Evolutionary conservation across 2,329 filamentous ascomycete genomes (phyloP), one percentile per base, ranked within the genome.

Genomic region (Emmonsia crescens): DNA sequence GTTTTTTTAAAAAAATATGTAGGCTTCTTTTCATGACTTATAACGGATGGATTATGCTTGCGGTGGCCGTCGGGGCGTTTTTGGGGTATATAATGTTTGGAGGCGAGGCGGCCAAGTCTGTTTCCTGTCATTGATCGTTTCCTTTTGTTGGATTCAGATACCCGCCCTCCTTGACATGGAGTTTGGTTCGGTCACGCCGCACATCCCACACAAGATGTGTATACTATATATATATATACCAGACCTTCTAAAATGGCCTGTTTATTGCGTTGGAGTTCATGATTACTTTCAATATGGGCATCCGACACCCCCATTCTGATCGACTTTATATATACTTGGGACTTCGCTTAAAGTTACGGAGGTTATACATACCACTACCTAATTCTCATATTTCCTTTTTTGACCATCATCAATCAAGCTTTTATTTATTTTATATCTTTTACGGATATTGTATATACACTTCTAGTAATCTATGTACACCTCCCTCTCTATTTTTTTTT

Each of bases 21-120:
- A 97, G 93, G 94, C 81, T 99, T 64, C 78, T 99, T 27, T 99
- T 99, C 77, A 99, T 99, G 94, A 99, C 94, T n/a, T 99, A 99
- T 78, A 99, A 99, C 71, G 94, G 94, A 61, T 96, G 89, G 87
- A 86, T 99, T 68, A 99, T 99, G 94, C 76, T 96, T 67, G 84
- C 93, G 2, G 92, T 97, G 19, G 89, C 89, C 0, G 79, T 95
- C 10, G 94, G 94, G 19, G 92, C 93, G 0, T 96, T 95, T 67
- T 75, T 96, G 52, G 94, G 94, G 51, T 96, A 96, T 72, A 73
- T 96, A 63, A 69, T 88, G 52, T 99, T 96, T 77, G 88, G 89
- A 19, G 83, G 85, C 61, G 79, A 85, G 0, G 83, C 87, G 8
- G 87, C 87, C 33, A 96, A 96, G 80, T 87, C 91, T 65, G 91